Evolutionary conservation across 495 filamentous ascomycete species (phyloP).

Genomic region (Rhizodiscina lignyota): DNA sequence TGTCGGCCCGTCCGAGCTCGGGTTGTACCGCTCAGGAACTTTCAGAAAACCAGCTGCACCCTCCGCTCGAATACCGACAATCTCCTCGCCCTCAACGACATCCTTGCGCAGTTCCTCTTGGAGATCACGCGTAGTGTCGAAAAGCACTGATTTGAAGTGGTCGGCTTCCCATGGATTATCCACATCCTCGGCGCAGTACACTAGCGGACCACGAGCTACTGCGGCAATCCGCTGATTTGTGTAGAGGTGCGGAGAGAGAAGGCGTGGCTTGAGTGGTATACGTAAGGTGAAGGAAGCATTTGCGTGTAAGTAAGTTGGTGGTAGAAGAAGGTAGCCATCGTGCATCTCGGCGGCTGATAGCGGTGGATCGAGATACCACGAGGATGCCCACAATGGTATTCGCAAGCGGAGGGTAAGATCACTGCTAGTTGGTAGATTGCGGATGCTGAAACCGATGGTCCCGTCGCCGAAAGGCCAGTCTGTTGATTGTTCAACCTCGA

Average conservation of each 20-base stretch:
- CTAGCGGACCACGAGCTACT: slow-evolving; percentile 35
- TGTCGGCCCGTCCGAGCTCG: neutral
- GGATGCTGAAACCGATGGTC: slow-evolving; percentile 27
- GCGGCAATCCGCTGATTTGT: slow-evolving; percentile 32
- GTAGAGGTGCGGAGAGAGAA: slow-evolving; percentile 32
- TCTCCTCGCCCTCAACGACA: neutral
- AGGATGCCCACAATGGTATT: slow-evolving; percentile 33
- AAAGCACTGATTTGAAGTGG: slow-evolving; percentile 32
- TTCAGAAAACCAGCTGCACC: too few species aligned
- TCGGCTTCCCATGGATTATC: slow-evolving; percentile 40
- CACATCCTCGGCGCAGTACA: slow-evolving; percentile 41
- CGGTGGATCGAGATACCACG: slow-evolving; percentile 21
- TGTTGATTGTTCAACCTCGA: slow-evolving; percentile 29
- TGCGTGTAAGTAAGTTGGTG: slow-evolving; percentile 18
- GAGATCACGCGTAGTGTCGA: neutral
- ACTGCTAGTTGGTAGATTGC: slow-evolving; percentile 17
- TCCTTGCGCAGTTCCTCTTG: neutral
- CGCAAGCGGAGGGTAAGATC: slow-evolving; percentile 26
- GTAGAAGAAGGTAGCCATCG: slow-evolving; percentile 32
- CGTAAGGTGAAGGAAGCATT: slow-evolving; percentile 20
- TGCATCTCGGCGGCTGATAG: slow-evolving; percentile 13
- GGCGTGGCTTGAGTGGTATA: slow-evolving; percentile 28
- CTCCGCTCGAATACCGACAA: neutral
- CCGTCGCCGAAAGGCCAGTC: slow-evolving; percentile 43
- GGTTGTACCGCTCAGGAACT: too few species aligned